Base-by-base conservation (phyloP, 257 asterid genomes). In the Scutellaria baicalensis region DNA sequence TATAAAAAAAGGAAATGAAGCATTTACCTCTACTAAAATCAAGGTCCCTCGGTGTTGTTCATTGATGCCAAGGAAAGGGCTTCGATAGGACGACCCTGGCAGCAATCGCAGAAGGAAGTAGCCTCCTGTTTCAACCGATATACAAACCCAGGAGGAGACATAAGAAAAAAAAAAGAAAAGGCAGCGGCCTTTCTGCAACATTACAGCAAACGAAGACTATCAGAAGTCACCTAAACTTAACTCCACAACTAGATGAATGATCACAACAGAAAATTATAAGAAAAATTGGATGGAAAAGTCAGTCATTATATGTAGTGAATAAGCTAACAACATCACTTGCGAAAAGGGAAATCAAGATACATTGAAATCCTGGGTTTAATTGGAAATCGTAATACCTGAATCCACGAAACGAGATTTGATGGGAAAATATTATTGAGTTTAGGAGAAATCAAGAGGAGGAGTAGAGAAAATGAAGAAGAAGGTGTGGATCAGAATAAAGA, bases 401-500 rank as follows among this genome's bases (percentile, higher is more conserved):
- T 49, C 35, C 35, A 39, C 9, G 44, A 56, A 17, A 69, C 39
- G 61, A 68, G 38, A 66, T 58, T 59, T 58, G 59, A 59, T 35
- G 21, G 23, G 57, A 56, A 45, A 66, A 27, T 47, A 50, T 48
- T 47, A 50, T 48, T 50, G 56, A 54, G n/a, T 54, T 50, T 27
- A 39, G 50, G 49, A 59, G 80, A 68, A 56, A 31, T 51, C 27
- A 31, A 48, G 20, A 62, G 7, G 27, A 43, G 7, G 42, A 2
- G 20, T 48, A 48, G 23, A 21, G 62, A 60, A 77, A 47, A 48
- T 6, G 36, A 20, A 59, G 18, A 20, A 59, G 18, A 49, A 64
- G 50, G 43, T 10, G 12, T 48, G 83, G 76, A 74, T 71, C 71
- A 69, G 72, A 68, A 43, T 64, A 44, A 42, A 23, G 78, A 69